Base-by-base conservation (phyloP, 371 early-diverging fungal genomes). In the Coemansia sp. region DNA sequence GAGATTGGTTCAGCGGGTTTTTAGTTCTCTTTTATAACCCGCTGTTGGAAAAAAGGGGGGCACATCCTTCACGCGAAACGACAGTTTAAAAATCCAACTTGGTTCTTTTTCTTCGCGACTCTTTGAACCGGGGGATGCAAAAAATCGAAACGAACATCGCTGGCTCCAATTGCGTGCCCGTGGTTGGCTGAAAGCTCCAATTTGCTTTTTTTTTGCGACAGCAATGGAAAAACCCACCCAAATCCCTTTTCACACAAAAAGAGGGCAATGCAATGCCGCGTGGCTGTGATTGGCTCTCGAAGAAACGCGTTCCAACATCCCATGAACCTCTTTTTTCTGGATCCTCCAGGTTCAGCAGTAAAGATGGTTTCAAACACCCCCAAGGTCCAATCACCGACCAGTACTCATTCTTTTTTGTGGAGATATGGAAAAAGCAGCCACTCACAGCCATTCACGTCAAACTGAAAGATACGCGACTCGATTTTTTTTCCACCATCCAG, bases 101-200 rank as follows among this genome's bases (percentile, higher is more conserved):
- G 35, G 16, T 5, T 11, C 13, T 13, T 8, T 45, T 43, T 9
- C 43, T 43, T 45, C 20, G 20, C 20, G 20, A 20, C 20, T 20
- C 20, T 20, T 20, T 20, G 20, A 1, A 32, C 9, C 31, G 52
- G n/a, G n/a, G 14, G 31, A 51, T 30, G n/a, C 11, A 34, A 35
- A 51, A 51, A 51, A 51, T 51, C 52, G 35, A 51, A 51, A 11
- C 35, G 16, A 32, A 34, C 52, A 35, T 51, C 52, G 8, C n/a
- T 34, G 9, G 31, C n/a, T 5, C 35, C 7, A 35, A 32, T 4
- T 32, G 52, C 52, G 52, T 51, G 20, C 20, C 20, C 13, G 52
- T 51, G 52, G 52, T 51, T 51, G 52, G 52, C 52, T 51, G 34
- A 34, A 30, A 30, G 5, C 3, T 16, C 30, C 51, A 31, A 8